phyloP scores from a whole-genome alignment of 352 stramenopile species.

The Pythium aristosporum region DNA sequence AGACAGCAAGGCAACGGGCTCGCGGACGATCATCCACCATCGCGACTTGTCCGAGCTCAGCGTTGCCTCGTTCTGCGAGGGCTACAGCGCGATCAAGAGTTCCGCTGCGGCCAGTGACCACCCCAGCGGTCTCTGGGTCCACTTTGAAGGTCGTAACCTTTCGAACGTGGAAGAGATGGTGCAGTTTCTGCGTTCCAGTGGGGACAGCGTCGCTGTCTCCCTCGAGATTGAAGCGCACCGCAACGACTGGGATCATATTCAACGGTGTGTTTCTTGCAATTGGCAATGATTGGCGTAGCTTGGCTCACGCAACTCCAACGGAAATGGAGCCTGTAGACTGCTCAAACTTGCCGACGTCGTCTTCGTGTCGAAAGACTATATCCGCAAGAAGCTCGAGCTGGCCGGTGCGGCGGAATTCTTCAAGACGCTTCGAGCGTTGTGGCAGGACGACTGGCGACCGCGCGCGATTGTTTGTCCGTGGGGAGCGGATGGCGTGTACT shows the following conservation, averaged over 20 bases:
- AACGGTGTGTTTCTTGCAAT: conserved; percentile 34
- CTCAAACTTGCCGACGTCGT: conserved; percentile 41
- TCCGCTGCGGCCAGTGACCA: background rate
- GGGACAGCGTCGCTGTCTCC: conserved; percentile 34
- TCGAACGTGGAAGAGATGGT: conserved; percentile 61
- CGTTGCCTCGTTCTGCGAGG: conserved; percentile 35
- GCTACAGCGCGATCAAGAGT: conserved; percentile 18
- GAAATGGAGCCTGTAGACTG: conserved; percentile 31
- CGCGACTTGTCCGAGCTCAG: conserved; percentile 57
- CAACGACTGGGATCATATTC: conserved; percentile 57
- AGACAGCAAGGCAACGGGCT: conserved; percentile 55
- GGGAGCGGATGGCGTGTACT: conserved; percentile 60
- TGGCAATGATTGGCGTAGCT: background rate
- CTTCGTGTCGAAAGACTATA: conserved; percentile 78
- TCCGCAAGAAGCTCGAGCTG: conserved; percentile 53
- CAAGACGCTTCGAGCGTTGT: conserved; percentile 24
- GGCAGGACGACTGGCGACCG: conserved; percentile 16
- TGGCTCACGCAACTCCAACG: background rate
- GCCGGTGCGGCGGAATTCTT: conserved; percentile 47
- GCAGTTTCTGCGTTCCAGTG: conserved; percentile 27
- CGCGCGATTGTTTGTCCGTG: conserved; percentile 70
- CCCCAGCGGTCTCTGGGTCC: conserved; percentile 37
- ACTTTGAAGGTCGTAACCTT: conserved; percentile 79
- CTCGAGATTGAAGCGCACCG: conserved; percentile 70
- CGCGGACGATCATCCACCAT: conserved; percentile 71